Conservation (phyloP, 305 asterid genomes). For the Solanum hybrid region DNA sequence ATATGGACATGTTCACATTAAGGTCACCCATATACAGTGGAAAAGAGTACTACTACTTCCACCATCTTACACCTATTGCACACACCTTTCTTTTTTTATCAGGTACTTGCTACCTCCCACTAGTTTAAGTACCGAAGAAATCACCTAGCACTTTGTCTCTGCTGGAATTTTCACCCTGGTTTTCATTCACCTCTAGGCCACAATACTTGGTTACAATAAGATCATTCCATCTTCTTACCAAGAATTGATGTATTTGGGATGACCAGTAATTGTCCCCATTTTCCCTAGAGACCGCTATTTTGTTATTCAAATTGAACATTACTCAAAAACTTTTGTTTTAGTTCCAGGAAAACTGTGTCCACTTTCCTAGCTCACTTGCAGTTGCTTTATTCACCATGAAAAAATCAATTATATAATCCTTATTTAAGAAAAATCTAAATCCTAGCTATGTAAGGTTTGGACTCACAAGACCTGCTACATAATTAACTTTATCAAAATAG, state of each 20-base stretch:
- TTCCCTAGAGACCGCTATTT: not conserved
- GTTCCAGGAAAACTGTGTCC: not conserved
- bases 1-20: too few relatives aligned
- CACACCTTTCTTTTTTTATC: too few relatives aligned
- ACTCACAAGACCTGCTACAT: not conserved
- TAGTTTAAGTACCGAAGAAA: too few relatives aligned
- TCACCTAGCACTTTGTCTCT: too few relatives aligned
- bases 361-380: not conserved
- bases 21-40: too few relatives aligned
- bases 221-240: not conserved
- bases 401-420: not conserved
- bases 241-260: not conserved
- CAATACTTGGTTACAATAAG: not conserved
- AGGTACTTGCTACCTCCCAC: too few relatives aligned
- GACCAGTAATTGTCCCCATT: not conserved
- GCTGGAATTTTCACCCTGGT: too few relatives aligned
- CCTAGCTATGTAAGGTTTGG: not conserved
- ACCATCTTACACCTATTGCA: too few relatives aligned
- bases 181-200: too few relatives aligned
- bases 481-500: not conserved
- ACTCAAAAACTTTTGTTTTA: not conserved
- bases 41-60: too few relatives aligned
- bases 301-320: not conserved
- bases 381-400: not conserved
- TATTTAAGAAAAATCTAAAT: not conserved